phyloP scores from a whole-genome alignment of 352 stramenopile genomes.

The Thraustochytrium sp. region DNA sequence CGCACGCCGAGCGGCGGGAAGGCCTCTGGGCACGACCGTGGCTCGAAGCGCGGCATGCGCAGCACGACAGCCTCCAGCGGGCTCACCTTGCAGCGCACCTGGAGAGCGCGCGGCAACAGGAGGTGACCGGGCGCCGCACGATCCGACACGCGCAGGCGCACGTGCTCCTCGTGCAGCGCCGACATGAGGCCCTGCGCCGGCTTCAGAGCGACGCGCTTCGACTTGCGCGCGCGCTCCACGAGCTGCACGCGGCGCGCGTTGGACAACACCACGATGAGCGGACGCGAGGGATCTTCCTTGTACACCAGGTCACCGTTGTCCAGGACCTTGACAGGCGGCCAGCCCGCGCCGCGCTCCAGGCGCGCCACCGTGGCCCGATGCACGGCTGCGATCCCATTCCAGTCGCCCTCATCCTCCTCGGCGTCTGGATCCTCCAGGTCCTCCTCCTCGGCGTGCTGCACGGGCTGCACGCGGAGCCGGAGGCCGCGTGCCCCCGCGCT shows the following conservation, averaged over 20 bases:
- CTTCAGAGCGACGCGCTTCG: neutral
- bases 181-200: neutral
- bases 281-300: neutral
- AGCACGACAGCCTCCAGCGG: neutral
- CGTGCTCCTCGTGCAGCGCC: neutral
- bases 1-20: neutral
- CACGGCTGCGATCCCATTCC: constrained; percentile 8
- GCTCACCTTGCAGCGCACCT: neutral
- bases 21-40: neutral
- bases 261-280: neutral
- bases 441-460: neutral
- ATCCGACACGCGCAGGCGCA: neutral
- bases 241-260: neutral
- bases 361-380: neutral
- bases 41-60: constrained; percentile 16
- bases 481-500: neutral
- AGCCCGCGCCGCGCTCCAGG: neutral
- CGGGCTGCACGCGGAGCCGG: neutral
- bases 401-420: neutral
- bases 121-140: neutral
- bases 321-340: constrained; percentile 5
- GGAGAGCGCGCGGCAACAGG: neutral
- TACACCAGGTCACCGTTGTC: constrained; percentile 1
- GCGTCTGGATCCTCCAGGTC: neutral
- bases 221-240: neutral